Percentiles rank a stretch among this genome's conserved stretches.
Conservation (phyloP, 2,329 filamentous ascomycete genomes). For the Colletotrichum camelliae region DNA sequence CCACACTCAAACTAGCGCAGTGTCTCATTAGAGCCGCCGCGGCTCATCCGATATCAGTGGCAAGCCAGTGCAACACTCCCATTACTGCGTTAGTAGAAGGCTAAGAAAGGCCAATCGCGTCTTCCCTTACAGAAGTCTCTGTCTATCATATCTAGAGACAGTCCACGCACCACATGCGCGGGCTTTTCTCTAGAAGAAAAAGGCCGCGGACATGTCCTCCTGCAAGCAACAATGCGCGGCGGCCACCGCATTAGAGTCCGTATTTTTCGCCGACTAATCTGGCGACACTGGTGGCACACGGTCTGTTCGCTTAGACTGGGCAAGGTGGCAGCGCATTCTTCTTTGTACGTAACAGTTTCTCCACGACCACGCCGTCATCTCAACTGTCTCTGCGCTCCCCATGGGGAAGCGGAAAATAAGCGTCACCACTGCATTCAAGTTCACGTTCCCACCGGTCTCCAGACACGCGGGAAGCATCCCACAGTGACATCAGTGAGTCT, state of each 20-base stretch:
- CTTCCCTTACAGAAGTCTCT: not conserved
- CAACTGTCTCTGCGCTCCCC: not conserved
- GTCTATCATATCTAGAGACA: not conserved
- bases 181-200: not conserved
- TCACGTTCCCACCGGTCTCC: not conserved
- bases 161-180: not conserved
- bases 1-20: not conserved
- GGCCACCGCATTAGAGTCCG: not conserved
- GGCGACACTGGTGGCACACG: not conserved
- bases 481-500: not conserved
- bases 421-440: not conserved
- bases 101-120: not conserved
- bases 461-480: not conserved
- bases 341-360: not conserved
- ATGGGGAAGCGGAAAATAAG: not conserved
- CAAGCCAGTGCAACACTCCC: not conserved
- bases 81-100: not conserved
- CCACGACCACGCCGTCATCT: not conserved
- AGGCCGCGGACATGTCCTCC: not conserved
- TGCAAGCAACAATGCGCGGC: not conserved
- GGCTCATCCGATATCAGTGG: not conserved
- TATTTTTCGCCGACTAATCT: constrained; percentile 1
- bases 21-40: not conserved
- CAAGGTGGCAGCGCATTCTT: not conserved
- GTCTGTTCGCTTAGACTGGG: not conserved